Percentiles rank a stretch among this genome's conserved stretches.
phyloP scores from a whole-genome alignment of 208 protist genomes.

The Crithidia fasciculata region DNA sequence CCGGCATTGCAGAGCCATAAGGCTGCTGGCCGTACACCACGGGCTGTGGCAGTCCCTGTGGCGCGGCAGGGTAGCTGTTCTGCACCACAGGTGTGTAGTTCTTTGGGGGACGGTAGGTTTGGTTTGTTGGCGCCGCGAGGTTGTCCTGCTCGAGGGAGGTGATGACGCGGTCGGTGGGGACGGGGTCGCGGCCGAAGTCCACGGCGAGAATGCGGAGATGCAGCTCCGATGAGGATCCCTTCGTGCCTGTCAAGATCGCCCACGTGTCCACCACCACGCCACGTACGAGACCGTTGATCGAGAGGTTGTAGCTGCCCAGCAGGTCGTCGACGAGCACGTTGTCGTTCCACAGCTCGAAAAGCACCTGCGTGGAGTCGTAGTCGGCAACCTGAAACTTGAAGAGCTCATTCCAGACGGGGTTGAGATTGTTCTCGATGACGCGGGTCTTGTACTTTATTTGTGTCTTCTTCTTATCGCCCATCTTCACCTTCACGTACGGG shows the following conservation, averaged over 20 bases:
- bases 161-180: constrained; percentile 21
- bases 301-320: constrained; percentile 59
- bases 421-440: constrained; percentile 54
- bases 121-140: constrained; percentile 13
- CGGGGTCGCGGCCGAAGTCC: constrained; percentile 58
- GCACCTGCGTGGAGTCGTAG: constrained; percentile 49
- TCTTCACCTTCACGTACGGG: constrained; percentile 59
- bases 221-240: constrained; percentile 56
- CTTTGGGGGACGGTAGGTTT: constrained; percentile 33
- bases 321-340: constrained; percentile 56
- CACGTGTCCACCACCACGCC: constrained; percentile 70
- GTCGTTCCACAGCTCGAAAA: constrained; percentile 71
- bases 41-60: constrained; percentile 27
- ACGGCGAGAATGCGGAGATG: constrained; percentile 58
- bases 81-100: constrained; percentile 11
- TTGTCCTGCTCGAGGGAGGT: constrained; percentile 41
- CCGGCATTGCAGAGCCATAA: not conserved
- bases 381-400: constrained; percentile 76
- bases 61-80: constrained; percentile 17
- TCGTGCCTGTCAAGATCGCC: constrained; percentile 50
- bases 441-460: constrained; percentile 47
- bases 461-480: constrained; percentile 41
- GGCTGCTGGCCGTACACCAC: constrained; percentile 23
- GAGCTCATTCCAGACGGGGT: constrained; percentile 68
- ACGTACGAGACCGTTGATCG: constrained; percentile 54